phyloP scores from a whole-genome alignment of 163 green algal species.

The Prototheca wickerhamii region DNA sequence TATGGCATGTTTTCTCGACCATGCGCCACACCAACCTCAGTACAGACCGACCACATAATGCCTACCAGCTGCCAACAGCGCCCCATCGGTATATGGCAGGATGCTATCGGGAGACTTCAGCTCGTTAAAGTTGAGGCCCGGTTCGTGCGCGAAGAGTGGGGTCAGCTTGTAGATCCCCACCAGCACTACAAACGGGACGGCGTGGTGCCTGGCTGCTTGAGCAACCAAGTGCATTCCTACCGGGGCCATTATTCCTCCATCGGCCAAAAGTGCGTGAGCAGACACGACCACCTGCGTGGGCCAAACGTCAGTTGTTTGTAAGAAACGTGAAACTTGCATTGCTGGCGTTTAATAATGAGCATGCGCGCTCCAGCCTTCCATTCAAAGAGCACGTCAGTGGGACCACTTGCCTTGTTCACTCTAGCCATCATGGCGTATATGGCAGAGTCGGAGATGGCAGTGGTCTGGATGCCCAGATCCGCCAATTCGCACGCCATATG shows the following conservation, averaged over 20 bases:
- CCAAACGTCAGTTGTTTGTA: neutral
- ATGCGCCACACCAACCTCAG: neutral
- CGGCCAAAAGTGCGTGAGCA: conserved; percentile 86
- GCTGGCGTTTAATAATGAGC: too few relatives aligned
- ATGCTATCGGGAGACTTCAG: conserved; percentile 33
- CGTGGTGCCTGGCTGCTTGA: conserved; percentile 74
- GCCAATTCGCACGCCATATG: conserved; percentile 72
- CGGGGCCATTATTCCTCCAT: conserved; percentile 84
- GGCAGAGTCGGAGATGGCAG: conserved; percentile 78
- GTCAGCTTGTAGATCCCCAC: conserved; percentile 90
- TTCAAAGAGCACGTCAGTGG: too few relatives aligned
- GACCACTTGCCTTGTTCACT: conserved; percentile 92
- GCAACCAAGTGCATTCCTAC: conserved; percentile 71
- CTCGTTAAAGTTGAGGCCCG: conserved; percentile 81
- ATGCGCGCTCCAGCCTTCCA: too few relatives aligned
- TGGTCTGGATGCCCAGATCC: conserved; percentile 73
- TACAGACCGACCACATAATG: neutral
- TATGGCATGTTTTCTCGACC: neutral
- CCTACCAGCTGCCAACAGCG: conserved; percentile 6
- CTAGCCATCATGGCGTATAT: conserved; percentile 97
- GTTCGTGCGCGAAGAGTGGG: conserved; percentile 85
- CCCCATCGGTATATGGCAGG: conserved; percentile 18
- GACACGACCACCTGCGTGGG: conserved; percentile 76
- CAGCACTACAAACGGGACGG: conserved; percentile 90
- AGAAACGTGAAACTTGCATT: too few relatives aligned